Percentiles rank a stretch among this genome's conserved stretches.
These are phyloP conservation scores for Ophiostoma tasmaniense DNA, from an alignment of 2,329 filamentous ascomycete genomes.

Conservation along the genomic window DNA sequence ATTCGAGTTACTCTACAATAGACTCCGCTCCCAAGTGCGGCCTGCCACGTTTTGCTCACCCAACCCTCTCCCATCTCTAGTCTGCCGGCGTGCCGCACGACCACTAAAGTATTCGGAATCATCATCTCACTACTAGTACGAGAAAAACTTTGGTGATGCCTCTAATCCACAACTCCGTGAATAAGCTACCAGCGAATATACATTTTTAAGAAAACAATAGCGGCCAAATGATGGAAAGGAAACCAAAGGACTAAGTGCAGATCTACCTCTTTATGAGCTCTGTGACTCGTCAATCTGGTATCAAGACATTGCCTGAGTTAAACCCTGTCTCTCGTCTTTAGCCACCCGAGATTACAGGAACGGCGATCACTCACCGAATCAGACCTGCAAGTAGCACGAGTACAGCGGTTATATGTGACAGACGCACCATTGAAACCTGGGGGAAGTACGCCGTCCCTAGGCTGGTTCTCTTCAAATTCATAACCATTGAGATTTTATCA, in stretches of 20 bases:
- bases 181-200: too few species aligned
- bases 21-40: neutral
- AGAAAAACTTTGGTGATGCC: neutral
- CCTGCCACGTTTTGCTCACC: neutral
- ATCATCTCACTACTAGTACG: neutral
- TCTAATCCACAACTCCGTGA: neutral
- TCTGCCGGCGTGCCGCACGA: neutral
- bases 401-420: neutral
- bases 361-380: neutral
- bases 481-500: neutral
- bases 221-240: too few species aligned
- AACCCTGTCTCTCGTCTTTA: neutral
- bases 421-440: neutral
- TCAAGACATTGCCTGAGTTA: neutral
- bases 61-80: neutral
- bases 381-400: neutral
- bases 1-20: neutral
- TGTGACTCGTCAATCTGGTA: too few species aligned
- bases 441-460: neutral
- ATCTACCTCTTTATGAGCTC: too few species aligned
- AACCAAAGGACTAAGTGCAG: too few species aligned
- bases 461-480: neutral
- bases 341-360: conserved; percentile 5
- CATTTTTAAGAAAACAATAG: too few species aligned
- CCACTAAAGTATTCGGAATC: neutral